Base-by-base conservation (phyloP, 164 flowering plant species). In the Amborella trichopoda region DNA sequence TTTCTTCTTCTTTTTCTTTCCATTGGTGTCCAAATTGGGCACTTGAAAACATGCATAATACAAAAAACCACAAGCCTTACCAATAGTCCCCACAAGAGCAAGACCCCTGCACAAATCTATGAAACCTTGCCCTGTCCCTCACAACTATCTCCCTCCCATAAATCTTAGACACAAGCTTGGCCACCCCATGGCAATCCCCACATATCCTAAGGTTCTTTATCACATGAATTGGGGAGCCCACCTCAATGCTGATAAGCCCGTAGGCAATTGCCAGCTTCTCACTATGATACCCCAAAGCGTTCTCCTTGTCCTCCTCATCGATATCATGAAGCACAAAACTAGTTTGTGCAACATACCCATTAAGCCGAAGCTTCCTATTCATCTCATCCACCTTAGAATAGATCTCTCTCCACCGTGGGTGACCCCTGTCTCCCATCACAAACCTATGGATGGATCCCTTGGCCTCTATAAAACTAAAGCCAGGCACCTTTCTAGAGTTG, bases 61-160 rank as follows among this genome's bases (percentile, higher is more conserved):
- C n/a, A n/a, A n/a, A n/a, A n/a, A n/a, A n/a, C n/a, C n/a, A n/a
- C n/a, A n/a, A 8, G 41, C 46, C 6, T 53, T 26, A 56, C 98
- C 98, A 87, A 61, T 76, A 91, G 67, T 87, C 93, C 40, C 62
- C 66, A 59, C 95, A 87, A 26, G 93, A 90, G 59, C 95, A 90
- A 45, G 54, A 48, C 5, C 97, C 97, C 2, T 71, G 75, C 48
- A 45, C 71, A 58, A 86, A 90, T 39, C 63, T 63, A 33, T 86
- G 95, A 56, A 86, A 90, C 49, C 95, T 69, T 18, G 80, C 72
- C 23, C 94, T 67, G 59, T 90, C 95, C 62, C 95, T 71, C 23
- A 83, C 87, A 4, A 83, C 61, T 47, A 90, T 70, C 49, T 90
- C 94, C 36, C 89, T 54, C n/a, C 56, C 62, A 63, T 81, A 86